Evolutionary conservation across 2,329 filamentous ascomycete species (phyloP).

Genomic region (Aspergillus fijiensis): DNA sequence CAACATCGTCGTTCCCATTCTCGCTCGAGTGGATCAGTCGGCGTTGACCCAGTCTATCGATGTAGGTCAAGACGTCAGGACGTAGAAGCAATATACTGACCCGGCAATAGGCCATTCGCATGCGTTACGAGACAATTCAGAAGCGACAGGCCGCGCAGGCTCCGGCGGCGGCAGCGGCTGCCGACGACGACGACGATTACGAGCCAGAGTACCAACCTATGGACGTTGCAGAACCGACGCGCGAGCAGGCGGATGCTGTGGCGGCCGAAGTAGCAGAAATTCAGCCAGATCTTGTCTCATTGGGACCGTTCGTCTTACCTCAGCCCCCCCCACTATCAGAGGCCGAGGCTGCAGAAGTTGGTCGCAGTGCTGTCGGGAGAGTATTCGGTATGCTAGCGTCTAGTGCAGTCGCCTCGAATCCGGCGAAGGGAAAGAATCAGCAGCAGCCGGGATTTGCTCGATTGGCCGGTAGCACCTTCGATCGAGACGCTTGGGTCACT

Average conservation of each 20-base stretch:
- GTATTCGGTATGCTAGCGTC: constrained; percentile 76
- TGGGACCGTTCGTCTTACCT: constrained; percentile 76
- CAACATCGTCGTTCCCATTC: constrained; percentile 76
- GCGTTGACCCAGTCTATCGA: constrained; percentile 72
- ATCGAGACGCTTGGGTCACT: constrained; percentile 87
- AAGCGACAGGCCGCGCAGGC: constrained; percentile 38
- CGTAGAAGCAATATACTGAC: constrained; percentile 14
- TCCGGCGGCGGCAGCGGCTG: constrained; percentile 22
- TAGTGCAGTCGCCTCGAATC: constrained; percentile 63
- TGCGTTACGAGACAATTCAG: constrained; percentile 38
- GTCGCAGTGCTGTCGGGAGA: constrained; percentile 70
- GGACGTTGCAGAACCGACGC: constrained; percentile 48
- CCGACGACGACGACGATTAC: constrained; percentile 84
- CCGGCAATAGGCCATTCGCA: constrained; percentile 37
- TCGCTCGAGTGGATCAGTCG: constrained; percentile 68
- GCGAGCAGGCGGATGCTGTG: constrained; percentile 63
- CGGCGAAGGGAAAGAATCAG: constrained; percentile 51
- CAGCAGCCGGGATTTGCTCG: constrained; percentile 74
- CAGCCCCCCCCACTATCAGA: constrained; percentile 71
- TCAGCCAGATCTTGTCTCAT: constrained; percentile 58
- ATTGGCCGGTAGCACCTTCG: constrained; percentile 78
- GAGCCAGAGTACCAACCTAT: constrained; percentile 80
- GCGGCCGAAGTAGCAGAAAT: constrained; percentile 73
- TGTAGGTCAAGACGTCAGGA: constrained; percentile 45
- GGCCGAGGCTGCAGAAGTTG: constrained; percentile 70